A percentile compares a stretch with the other conserved stretches of the same genome.
phyloP scores from a whole-genome alignment of 2,329 filamentous ascomycete species.

The Lachnellula arida region DNA sequence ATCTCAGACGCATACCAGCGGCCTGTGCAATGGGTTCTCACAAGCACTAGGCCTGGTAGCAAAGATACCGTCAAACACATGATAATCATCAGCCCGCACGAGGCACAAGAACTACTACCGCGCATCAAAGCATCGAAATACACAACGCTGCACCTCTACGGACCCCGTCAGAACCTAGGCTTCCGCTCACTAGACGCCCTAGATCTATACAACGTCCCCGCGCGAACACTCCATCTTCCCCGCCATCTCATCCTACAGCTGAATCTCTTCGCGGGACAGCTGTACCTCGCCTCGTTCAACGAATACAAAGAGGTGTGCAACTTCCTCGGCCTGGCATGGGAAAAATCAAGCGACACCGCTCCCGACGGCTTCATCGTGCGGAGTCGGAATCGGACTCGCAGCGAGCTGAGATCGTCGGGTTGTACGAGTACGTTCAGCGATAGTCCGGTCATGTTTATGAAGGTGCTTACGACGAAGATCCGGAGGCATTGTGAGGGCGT shows the following conservation, averaged over 20 bases:
- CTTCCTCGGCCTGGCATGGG: conserved; percentile 44
- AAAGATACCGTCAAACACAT: conserved; percentile 25
- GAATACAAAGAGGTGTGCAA: conserved; percentile 51
- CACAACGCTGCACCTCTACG: conserved; percentile 47
- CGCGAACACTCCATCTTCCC: conserved; percentile 19
- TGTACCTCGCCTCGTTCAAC: conserved; percentile 51
- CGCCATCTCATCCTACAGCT: conserved; percentile 38
- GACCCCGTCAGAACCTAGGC: conserved; percentile 38
- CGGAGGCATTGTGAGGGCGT: conserved; percentile 35
- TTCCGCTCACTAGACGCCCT: conserved; percentile 41
- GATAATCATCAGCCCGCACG: conserved; percentile 50
- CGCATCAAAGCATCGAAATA: conserved; percentile 32
- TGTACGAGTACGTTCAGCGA: conserved; percentile 28
- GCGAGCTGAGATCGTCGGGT: not conserved
- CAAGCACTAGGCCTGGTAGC: conserved; percentile 23
- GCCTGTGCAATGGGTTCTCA: conserved; percentile 49
- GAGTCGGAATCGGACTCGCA: too few species aligned
- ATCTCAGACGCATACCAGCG: conserved; percentile 44
- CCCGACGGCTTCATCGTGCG: conserved; percentile 10
- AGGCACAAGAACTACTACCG: conserved; percentile 48
- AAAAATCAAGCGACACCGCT: conserved; percentile 14
- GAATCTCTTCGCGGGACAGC: conserved; percentile 62
- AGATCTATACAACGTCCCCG: conserved; percentile 38
- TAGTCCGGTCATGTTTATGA: conserved; percentile 40
- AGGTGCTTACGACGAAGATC: conserved; percentile 31